Percentiles rank a stretch among this genome's conserved stretches.
Conservation (phyloP, 169 alveolate species). For the Plasmodium adleri region DNA sequence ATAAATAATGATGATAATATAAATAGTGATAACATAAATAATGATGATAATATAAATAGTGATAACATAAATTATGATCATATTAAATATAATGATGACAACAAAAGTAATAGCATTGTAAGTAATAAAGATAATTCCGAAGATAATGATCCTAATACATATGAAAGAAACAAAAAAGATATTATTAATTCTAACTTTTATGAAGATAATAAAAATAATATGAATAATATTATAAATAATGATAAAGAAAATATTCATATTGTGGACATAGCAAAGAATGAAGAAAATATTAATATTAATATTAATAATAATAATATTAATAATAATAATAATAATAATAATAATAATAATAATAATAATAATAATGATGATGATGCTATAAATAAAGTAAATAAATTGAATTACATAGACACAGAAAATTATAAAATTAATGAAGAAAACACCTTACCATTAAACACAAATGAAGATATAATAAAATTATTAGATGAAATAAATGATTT, state of each 20-base stretch:
- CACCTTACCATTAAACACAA: background rate
- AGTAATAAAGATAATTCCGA: background rate
- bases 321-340: background rate
- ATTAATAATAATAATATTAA: background rate
- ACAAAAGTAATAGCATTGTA: background rate
- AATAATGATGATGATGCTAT: background rate
- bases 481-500: conserved; percentile 14
- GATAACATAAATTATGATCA: background rate
- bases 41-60: too few relatives aligned
- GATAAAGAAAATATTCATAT: background rate
- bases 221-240: background rate
- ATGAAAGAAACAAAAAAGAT: background rate
- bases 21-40: too few relatives aligned
- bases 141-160: background rate
- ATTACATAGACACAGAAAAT: background rate
- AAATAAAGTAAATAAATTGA: background rate
- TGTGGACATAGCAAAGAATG: background rate
- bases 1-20: too few relatives aligned
- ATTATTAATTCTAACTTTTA: background rate
- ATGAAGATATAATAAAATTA: background rate
- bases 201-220: background rate
- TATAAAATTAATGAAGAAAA: background rate
- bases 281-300: background rate
- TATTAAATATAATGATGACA: background rate
- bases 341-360: background rate